Evolutionary conservation across 371 early-diverging fungal genomes (phyloP).

Genomic region (Mucor plumbeus): DNA sequence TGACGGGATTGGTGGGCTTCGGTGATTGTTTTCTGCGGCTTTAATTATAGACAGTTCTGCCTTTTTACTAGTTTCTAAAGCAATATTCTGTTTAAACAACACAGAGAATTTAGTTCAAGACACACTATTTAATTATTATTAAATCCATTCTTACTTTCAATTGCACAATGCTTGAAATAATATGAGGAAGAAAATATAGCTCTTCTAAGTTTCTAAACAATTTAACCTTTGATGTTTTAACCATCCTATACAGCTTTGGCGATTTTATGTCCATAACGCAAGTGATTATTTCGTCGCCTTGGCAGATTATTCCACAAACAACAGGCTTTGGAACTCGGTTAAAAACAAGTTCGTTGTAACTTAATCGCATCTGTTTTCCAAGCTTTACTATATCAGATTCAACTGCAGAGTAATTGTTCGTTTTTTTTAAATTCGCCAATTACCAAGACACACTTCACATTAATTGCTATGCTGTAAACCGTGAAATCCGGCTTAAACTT

Average conservation of each 20-base stretch:
- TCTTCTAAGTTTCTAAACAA: slow-evolving; percentile 13
- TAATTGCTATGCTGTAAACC: slow-evolving; percentile 16
- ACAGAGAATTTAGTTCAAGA: slow-evolving; percentile 22
- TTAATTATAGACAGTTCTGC: slow-evolving; percentile 19
- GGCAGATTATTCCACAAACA: slow-evolving; percentile 25
- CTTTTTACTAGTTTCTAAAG: no score
- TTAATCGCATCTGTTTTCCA: slow-evolving; percentile 18
- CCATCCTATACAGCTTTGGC: slow-evolving; percentile 20
- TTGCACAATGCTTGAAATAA: slow-evolving; percentile 19
- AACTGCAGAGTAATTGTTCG: slow-evolving; percentile 18
- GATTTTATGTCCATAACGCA: slow-evolving; percentile 19
- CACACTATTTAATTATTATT: slow-evolving; percentile 19
- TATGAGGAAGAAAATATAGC: slow-evolving; percentile 19
- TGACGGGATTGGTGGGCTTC: slow-evolving; percentile 16
- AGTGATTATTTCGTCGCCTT: slow-evolving; percentile 14
- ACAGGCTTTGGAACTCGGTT: slow-evolving; percentile 13
- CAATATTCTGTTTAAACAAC: slow-evolving; percentile 24
- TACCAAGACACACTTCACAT: slow-evolving; percentile 19
- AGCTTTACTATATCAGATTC: slow-evolving; percentile 24
- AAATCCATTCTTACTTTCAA: slow-evolving; percentile 22
- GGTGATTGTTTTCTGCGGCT: slow-evolving; percentile 20
- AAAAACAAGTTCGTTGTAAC: slow-evolving; percentile 20
- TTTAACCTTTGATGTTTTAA: slow-evolving; percentile 12
- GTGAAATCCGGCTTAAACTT: slow-evolving; percentile 22
- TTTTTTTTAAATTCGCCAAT: slow-evolving; percentile 23